These are phyloP conservation scores for Phytopythium sindhum DNA, from an alignment of 352 stramenopile species.

Conservation along the genomic window DNA sequence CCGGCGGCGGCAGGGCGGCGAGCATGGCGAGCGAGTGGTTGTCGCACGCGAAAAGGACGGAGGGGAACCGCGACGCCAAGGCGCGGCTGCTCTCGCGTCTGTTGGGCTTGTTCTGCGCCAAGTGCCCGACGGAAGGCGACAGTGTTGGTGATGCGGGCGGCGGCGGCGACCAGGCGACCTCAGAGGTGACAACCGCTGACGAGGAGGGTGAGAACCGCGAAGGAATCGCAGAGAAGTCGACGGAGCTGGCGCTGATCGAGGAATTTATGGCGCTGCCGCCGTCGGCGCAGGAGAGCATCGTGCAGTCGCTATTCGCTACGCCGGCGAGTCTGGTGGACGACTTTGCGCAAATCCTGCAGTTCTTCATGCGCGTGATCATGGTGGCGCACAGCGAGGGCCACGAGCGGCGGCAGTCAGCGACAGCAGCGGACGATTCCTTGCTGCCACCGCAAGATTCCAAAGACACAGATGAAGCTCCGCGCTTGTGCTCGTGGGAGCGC, in stretches of 20 bases:
- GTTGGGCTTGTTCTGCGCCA: slow-evolving; percentile 34
- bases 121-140: slow-evolving; percentile 4
- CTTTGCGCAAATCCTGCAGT: slow-evolving; percentile 57
- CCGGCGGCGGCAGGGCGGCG: slow-evolving; percentile 5
- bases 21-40: slow-evolving; percentile 16
- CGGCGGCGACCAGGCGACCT: background rate
- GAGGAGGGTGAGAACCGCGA: background rate
- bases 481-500: background rate
- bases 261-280: slow-evolving; percentile 34
- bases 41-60: slow-evolving; percentile 4
- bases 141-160: background rate
- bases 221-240: background rate
- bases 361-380: slow-evolving; percentile 62
- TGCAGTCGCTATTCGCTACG: slow-evolving; percentile 40
- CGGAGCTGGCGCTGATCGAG: slow-evolving; percentile 24
- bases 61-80: slow-evolving; percentile 6
- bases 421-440: background rate
- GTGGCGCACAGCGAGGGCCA: slow-evolving; percentile 40
- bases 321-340: slow-evolving; percentile 33
- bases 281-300: slow-evolving; percentile 39
- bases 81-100: slow-evolving; percentile 45
- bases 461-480: background rate
- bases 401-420: background rate
- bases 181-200: background rate
- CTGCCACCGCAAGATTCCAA: background rate